Percentiles rank a stretch among this genome's conserved stretches.
Conservation (phyloP, 768 basidiomycete genomes). For the Termitomyces sp. region DNA sequence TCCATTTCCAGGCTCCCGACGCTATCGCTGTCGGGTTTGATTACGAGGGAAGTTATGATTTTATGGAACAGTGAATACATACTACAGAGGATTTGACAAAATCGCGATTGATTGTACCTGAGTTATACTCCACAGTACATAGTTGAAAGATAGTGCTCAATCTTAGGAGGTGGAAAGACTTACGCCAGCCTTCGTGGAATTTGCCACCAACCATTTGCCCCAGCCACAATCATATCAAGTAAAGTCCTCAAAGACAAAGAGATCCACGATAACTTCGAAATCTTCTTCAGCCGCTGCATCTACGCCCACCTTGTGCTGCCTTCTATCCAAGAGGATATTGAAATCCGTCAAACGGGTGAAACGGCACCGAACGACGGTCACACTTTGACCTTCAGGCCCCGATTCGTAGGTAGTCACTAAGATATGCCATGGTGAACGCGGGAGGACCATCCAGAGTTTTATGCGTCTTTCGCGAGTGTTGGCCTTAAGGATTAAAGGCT, state of each 20-base stretch:
- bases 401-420: not conserved
- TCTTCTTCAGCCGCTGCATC: not conserved
- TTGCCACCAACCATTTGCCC: too few species aligned
- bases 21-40: not conserved
- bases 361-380: not conserved
- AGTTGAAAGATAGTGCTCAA: not conserved
- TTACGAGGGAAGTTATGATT: too few species aligned
- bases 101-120: not conserved
- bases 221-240: not conserved
- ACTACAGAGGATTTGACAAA: too few species aligned
- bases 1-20: not conserved
- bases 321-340: too few species aligned
- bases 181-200: too few species aligned
- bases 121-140: too few species aligned
- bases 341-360: not conserved
- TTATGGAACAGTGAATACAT: too few species aligned
- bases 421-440: not conserved
- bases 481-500: too few species aligned
- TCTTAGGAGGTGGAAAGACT: too few species aligned
- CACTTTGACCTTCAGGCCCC: not conserved
- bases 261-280: too few species aligned
- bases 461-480: too few species aligned
- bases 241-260: too few species aligned
- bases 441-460: not conserved
- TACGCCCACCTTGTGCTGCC: not conserved